phyloP scores from a whole-genome alignment of 495 filamentous ascomycete species.

The Penicillium salamii region DNA sequence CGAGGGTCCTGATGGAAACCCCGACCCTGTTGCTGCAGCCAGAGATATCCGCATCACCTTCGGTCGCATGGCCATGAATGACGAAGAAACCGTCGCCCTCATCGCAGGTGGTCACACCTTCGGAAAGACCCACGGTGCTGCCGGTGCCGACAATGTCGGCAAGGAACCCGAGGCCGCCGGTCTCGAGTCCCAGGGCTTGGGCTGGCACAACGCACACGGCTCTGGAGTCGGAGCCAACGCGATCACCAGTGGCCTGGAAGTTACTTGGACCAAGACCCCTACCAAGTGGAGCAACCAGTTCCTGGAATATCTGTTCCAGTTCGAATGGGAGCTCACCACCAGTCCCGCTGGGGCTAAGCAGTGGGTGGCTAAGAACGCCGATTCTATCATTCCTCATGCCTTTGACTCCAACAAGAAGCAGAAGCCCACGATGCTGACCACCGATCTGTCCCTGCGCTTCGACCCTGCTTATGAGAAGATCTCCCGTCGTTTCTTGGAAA shows the following conservation, averaged over 20 bases:
- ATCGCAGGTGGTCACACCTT: constrained; percentile 75
- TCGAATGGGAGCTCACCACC: constrained; percentile 74
- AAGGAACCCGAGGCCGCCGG: constrained; percentile 59
- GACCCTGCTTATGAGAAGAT: constrained; percentile 73
- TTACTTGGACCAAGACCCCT: constrained; percentile 69
- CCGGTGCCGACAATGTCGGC: constrained; percentile 53
- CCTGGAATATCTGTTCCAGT: constrained; percentile 71
- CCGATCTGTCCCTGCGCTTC: constrained; percentile 65
- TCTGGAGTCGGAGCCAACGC: constrained; percentile 62
- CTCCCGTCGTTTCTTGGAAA: constrained; percentile 58
- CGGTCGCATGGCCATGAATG: constrained; percentile 74
- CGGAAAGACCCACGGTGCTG: constrained; percentile 74
- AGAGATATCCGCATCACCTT: constrained; percentile 69
- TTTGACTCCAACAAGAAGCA: constrained; percentile 64
- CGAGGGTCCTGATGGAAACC: constrained; percentile 67
- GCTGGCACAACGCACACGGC: constrained; percentile 59
- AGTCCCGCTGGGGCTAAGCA: constrained; percentile 70
- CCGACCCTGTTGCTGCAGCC: constrained; percentile 64
- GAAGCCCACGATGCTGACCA: constrained; percentile 64
- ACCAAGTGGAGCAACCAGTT: constrained; percentile 66
- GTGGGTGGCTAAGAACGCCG: constrained; percentile 66
- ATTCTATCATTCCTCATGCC: constrained; percentile 63
- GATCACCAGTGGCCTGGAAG: constrained; percentile 71
- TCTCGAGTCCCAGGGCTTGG: constrained; percentile 63
- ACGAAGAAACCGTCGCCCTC: constrained; percentile 71